These are phyloP conservation scores for Teunomyces kruisii DNA, from an alignment of 805 yeast species.

Conservation along the genomic window DNA sequence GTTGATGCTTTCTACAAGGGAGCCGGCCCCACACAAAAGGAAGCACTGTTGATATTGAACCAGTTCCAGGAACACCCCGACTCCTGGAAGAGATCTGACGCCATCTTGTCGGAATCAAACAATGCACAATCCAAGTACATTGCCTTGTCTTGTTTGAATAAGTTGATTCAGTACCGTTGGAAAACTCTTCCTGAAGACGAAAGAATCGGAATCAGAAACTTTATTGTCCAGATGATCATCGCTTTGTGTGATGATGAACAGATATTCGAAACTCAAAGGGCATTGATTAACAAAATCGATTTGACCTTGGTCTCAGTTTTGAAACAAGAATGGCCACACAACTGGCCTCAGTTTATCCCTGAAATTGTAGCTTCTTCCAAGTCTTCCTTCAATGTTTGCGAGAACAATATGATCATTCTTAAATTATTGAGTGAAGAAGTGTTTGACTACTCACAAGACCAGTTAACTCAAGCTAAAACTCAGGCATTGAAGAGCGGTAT, in stretches of 20 bases:
- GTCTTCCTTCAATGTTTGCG: conserved; percentile 90
- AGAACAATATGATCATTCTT: conserved; percentile 92
- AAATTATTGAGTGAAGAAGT: conserved; percentile 91
- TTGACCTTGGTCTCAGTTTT: conserved; percentile 89
- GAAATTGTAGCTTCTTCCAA: conserved; percentile 85
- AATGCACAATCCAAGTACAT: conserved; percentile 90
- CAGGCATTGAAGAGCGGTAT: conserved; percentile 76
- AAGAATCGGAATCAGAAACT: conserved; percentile 89
- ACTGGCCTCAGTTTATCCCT: conserved; percentile 97
- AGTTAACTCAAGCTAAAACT: conserved; percentile 95
- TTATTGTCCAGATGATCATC: conserved; percentile 90
- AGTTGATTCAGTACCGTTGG: conserved; percentile 90
- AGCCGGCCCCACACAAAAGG: conserved; percentile 63
- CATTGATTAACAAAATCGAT: conserved; percentile 90
- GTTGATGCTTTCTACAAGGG: conserved; percentile 85
- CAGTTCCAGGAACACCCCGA: conserved; percentile 92
- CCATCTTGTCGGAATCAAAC: conserved; percentile 72
- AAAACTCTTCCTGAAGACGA: conserved; percentile 86
- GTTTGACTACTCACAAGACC: conserved; percentile 92
- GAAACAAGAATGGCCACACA: conserved; percentile 98
- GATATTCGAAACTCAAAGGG: conserved; percentile 66
- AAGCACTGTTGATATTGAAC: conserved; percentile 70
- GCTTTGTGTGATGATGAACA: conserved; percentile 83
- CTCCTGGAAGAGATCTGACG: conserved; percentile 93
- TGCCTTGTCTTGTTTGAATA: conserved; percentile 87